Evolutionary conservation across 805 yeast species (phyloP).

Genomic region (Monosporozyma siamensis): DNA sequence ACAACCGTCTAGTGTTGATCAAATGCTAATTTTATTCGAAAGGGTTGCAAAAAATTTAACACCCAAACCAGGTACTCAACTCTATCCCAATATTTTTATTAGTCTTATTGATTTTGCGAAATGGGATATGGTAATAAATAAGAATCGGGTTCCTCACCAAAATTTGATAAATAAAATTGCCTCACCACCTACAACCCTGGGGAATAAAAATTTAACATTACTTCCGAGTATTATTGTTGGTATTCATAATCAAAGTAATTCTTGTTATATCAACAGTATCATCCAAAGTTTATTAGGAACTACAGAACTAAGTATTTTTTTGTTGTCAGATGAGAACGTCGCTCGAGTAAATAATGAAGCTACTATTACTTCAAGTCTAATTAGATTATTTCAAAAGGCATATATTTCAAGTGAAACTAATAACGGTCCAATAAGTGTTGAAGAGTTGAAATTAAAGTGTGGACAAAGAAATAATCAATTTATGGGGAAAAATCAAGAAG

Average conservation of each 20-base stretch:
- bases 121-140: neutral
- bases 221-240: slow-evolving; percentile 75
- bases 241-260: slow-evolving; percentile 72
- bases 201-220: too few relatives aligned
- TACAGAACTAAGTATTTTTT: slow-evolving; percentile 51
- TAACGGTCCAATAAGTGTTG: slow-evolving; percentile 41
- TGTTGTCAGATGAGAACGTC: too few relatives aligned
- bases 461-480: slow-evolving; percentile 70
- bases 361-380: too few relatives aligned
- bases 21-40: neutral
- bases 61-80: neutral
- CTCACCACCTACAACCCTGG: neutral
- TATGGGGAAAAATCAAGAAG: slow-evolving; percentile 79
- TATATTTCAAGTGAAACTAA: slow-evolving; percentile 34
- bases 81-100: slow-evolving; percentile 1
- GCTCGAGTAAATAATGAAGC: too few relatives aligned
- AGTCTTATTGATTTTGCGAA: neutral
- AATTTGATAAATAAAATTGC: neutral
- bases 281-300: slow-evolving; percentile 81
- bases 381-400: too few relatives aligned
- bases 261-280: slow-evolving; percentile 87
- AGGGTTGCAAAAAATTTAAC: neutral
- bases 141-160: neutral
- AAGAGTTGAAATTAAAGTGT: slow-evolving; percentile 52
- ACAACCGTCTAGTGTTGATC: neutral